Percentiles rank a stretch among this genome's conserved stretches.
phyloP scores from a whole-genome alignment of 805 yeast species.

The Wickerhamiella siamensis region DNA sequence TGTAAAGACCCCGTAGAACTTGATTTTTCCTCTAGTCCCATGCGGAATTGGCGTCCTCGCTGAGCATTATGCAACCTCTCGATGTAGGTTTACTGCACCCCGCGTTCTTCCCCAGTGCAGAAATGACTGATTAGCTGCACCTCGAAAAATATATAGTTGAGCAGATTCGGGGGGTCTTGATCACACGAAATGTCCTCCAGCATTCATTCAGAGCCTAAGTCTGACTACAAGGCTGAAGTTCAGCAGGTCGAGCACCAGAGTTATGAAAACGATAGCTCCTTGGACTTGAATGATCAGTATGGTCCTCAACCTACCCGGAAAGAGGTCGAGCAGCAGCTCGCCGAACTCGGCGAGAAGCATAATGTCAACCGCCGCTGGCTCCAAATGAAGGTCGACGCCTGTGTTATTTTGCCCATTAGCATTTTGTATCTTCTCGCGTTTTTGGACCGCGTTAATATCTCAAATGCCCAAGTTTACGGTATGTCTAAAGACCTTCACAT shows the following conservation, averaged over 20 bases:
- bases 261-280: background rate
- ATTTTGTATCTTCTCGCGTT: conserved; percentile 61
- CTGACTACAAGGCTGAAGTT: background rate
- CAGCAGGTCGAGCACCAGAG: background rate
- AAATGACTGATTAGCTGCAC: background rate
- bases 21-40: too few species aligned
- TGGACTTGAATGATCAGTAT: background rate
- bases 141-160: too few species aligned
- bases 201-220: background rate
- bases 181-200: background rate
- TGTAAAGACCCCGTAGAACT: too few species aligned
- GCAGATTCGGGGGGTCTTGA: too few species aligned
- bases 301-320: background rate
- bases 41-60: too few species aligned
- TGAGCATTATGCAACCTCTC: too few species aligned
- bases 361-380: conserved; percentile 42
- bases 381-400: conserved; percentile 50
- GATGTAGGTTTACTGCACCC: too few species aligned
- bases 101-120: background rate
- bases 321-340: conserved; percentile 1
- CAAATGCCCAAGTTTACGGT: conserved; percentile 67
- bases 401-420: conserved; percentile 67
- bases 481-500: conserved; percentile 41
- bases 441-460: conserved; percentile 67
- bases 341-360: conserved; percentile 29